A percentile compares a stretch with the other conserved stretches of the same genome.
Evolutionary conservation across 1,284 basidiomycete genomes (phyloP).

Genomic region (Papiliotrema fonsecae): DNA sequence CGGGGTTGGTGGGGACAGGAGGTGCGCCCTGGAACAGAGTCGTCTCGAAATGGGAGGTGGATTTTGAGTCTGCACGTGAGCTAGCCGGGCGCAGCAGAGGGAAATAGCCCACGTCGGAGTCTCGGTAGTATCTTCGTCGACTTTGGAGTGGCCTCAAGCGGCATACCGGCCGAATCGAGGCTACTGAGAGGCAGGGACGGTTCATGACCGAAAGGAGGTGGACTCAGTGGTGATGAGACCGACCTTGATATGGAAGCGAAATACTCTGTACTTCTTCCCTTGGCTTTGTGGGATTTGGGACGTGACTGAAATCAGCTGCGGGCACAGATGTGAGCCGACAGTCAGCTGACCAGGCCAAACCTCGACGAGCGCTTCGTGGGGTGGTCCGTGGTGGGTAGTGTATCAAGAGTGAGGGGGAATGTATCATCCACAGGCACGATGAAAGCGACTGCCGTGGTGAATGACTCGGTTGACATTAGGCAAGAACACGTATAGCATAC

Average conservation of each 20-base stretch:
- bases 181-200: no score
- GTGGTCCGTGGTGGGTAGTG: neutral
- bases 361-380: neutral
- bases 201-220: no score
- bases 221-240: no score
- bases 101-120: neutral
- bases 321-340: neutral
- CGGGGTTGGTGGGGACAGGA: neutral
- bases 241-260: no score
- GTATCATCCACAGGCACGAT: neutral
- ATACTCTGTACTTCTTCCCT: neutral
- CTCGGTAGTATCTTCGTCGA: no score
- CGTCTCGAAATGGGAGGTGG: neutral
- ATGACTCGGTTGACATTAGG: neutral
- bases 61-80: neutral
- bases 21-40: neutral
- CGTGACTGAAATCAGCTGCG: neutral
- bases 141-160: no score
- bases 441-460: neutral
- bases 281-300: neutral
- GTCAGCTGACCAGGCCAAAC: neutral
- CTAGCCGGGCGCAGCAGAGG: neutral
- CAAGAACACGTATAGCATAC: no score
- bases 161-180: no score
- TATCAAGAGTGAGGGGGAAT: neutral